Base-by-base conservation (phyloP, 2,329 filamentous ascomycete genomes). In the Aspergillus niger region DNA sequence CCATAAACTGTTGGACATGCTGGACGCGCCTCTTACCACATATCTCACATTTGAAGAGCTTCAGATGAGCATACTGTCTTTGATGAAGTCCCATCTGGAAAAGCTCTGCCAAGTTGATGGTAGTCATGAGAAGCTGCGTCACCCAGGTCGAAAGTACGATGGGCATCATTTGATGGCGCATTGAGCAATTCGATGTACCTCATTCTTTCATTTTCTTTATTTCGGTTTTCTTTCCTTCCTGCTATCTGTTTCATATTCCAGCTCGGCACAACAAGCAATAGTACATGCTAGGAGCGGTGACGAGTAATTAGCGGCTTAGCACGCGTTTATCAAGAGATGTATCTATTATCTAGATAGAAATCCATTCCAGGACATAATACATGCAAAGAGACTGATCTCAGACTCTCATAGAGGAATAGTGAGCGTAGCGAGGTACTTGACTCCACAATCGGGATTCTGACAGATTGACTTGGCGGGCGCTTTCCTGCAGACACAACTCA, bases 1-100 rank as follows among this genome's bases (percentile, higher is more conserved):
- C 30, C 77, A 79, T 41, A 76, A 79, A 60, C 76, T 84, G 49
- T 70, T 84, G 11, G 80, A 82, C 57, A 77, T 84, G 72, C 73
- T 84, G 63, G 79, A 77, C n/a, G 79, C 77, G 2, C 70, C 76
- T 0, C 53, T 71, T 8, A 67, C 69, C n/a, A 76, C 75, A 2
- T 73, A 80, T 15, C 60, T 74, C 17, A 73, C 73, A 3, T 78
- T 80, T 41, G 72, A 79, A 52, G 71, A 76, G 28, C 62, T 81
- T 8, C 73, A 75, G 58, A 63, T 73, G 60, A 69, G 69, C 41
- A 70, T 72, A 3, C 61, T 77, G 24, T 62, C 66, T 13, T 58
- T 71, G 47, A 77, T 79, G 69, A 70, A 71, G 44, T 65, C 71
- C 11, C 68, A 71, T n/a, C 67, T 70, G 38, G 61, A 69, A 55